Percentiles rank a stretch among this genome's conserved stretches.
Evolutionary conservation across 441 rosid species (phyloP).

Genomic region (Populus tomentosa): DNA sequence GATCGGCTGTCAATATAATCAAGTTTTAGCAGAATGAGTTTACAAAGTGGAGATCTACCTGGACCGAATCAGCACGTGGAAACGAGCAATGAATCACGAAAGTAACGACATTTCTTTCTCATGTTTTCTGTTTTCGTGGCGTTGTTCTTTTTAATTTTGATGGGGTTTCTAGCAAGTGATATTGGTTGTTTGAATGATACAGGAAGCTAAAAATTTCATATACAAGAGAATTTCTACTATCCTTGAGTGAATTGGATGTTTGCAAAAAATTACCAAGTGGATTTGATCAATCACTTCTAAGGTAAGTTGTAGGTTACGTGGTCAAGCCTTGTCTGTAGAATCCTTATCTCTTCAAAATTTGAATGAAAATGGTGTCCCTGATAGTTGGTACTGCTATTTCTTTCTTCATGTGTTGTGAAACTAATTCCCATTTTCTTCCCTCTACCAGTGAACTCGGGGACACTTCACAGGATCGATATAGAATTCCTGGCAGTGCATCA

Average conservation of each 20-base stretch:
- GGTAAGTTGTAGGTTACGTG: slow-evolving; percentile 34
- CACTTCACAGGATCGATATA: slow-evolving; percentile 56
- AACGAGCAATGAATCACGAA: slow-evolving; percentile 26
- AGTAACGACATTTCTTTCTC: slow-evolving; percentile 31
- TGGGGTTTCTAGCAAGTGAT: slow-evolving; percentile 8
- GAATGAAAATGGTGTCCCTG: not conserved
- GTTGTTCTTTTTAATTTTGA: not conserved
- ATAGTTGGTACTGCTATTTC: not conserved
- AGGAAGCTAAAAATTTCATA: slow-evolving; percentile 62
- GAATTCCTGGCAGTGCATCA: slow-evolving; percentile 54
- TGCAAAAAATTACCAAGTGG: slow-evolving; percentile 72
- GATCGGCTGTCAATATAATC: slow-evolving; percentile 1
- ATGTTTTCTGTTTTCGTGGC: not conserved
- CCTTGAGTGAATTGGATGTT: slow-evolving; percentile 62
- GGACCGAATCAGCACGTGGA: slow-evolving; percentile 36
- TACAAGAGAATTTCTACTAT: slow-evolving; percentile 65
- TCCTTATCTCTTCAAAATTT: not conserved
- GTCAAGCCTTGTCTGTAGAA: not conserved
- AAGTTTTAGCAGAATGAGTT: slow-evolving; percentile 51
- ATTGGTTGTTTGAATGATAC: slow-evolving; percentile 25
- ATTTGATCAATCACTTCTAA: slow-evolving; percentile 48
- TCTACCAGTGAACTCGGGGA: slow-evolving; percentile 61
- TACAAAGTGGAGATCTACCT: slow-evolving; percentile 42
- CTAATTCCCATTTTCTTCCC: slow-evolving; percentile 7
- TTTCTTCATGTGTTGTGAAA: slow-evolving; percentile 6